Evolutionary conservation across 2,329 filamentous ascomycete genomes (phyloP).

Genomic region (Massarina eburnea): DNA sequence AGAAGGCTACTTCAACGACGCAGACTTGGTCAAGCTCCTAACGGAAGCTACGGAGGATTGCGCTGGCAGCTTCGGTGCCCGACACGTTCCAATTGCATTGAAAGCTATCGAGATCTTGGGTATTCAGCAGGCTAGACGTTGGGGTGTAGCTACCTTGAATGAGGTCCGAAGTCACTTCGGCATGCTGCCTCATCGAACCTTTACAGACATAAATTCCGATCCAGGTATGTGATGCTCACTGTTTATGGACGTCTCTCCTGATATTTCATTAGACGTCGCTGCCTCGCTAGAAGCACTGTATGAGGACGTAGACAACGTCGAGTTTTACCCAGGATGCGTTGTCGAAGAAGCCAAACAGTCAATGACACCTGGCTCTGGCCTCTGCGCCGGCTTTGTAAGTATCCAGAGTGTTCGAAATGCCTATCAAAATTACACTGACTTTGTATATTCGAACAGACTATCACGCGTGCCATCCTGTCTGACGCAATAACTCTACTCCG

Average conservation of each 20-base stretch:
- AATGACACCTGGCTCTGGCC: slow-evolving; percentile 68
- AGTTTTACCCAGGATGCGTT: slow-evolving; percentile 78
- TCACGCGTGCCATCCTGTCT: slow-evolving; percentile 70
- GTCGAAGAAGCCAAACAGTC: slow-evolving; percentile 73
- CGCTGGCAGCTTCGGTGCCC: slow-evolving; percentile 56
- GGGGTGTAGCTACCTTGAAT: slow-evolving; percentile 77
- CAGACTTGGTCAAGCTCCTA: slow-evolving; percentile 72
- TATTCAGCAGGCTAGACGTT: slow-evolving; percentile 73
- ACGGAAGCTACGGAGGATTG: slow-evolving; percentile 68
- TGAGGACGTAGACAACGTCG: slow-evolving; percentile 76
- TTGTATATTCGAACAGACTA: too few species aligned
- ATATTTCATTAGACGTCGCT: slow-evolving; percentile 27
- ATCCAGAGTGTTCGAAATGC: too few species aligned
- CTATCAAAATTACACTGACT: too few species aligned
- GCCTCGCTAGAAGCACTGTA: slow-evolving; percentile 60
- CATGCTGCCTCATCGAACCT: slow-evolving; percentile 73
- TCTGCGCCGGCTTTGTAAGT: slow-evolving; percentile 64
- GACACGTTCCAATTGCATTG: slow-evolving; percentile 72
- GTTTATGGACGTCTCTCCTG: background rate
- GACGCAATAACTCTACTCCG: slow-evolving; percentile 73
- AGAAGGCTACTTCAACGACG: slow-evolving; percentile 71
- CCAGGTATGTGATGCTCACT: slow-evolving; percentile 55
- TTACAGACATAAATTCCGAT: slow-evolving; percentile 82
- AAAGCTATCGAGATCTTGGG: slow-evolving; percentile 76
- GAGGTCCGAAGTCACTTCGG: slow-evolving; percentile 82